A percentile compares a stretch with the other conserved stretches of the same genome.
phyloP scores from a whole-genome alignment of 2,329 filamentous ascomycete species.

The Thermothelomyces thermophilus region DNA sequence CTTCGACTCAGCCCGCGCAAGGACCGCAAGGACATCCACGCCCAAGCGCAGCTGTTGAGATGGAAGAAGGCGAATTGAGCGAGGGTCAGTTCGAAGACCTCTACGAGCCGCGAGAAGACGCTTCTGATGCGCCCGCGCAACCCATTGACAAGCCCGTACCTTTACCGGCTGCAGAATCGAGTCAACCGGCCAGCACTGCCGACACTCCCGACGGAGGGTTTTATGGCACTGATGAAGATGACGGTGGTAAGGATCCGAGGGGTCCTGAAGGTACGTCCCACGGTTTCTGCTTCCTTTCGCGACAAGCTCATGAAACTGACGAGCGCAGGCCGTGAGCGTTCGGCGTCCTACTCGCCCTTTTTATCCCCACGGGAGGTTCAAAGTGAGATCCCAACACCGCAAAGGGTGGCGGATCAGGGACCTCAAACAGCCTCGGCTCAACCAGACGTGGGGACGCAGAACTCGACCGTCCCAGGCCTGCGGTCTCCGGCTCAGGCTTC shows the following conservation, averaged over 20 bases:
- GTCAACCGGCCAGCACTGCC: conserved; percentile 18
- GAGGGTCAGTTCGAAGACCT: conserved; percentile 58
- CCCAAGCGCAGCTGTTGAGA: conserved; percentile 16
- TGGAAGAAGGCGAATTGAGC: conserved; percentile 71
- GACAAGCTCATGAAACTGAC: not conserved
- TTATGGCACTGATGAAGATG: conserved; percentile 27
- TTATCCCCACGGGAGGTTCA: conserved; percentile 22
- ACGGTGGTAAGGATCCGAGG: conserved; percentile 9
- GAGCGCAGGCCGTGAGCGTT: conserved; percentile 18
- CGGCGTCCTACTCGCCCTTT: conserved; percentile 24
- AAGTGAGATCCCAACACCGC: conserved; percentile 14
- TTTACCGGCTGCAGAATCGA: conserved; percentile 5
- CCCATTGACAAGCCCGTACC: not conserved
- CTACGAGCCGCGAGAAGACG: conserved; percentile 39
- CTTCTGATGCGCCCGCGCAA: not conserved
- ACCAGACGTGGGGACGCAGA: not conserved
- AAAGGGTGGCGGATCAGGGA: conserved; percentile 2
- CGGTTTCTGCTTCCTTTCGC: not conserved
- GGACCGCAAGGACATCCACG: not conserved
- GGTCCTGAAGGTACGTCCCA: conserved; percentile 9
- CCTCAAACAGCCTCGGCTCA: not conserved
- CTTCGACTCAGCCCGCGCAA: conserved; percentile 4
- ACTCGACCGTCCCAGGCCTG: conserved; percentile 7
- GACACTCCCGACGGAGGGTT: conserved; percentile 26
- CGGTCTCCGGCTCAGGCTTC: conserved; percentile 7